A percentile compares a stretch with the other conserved stretches of the same genome.
phyloP scores from a whole-genome alignment of 108 stramenopile species.

The Nitzschia putrida region DNA sequence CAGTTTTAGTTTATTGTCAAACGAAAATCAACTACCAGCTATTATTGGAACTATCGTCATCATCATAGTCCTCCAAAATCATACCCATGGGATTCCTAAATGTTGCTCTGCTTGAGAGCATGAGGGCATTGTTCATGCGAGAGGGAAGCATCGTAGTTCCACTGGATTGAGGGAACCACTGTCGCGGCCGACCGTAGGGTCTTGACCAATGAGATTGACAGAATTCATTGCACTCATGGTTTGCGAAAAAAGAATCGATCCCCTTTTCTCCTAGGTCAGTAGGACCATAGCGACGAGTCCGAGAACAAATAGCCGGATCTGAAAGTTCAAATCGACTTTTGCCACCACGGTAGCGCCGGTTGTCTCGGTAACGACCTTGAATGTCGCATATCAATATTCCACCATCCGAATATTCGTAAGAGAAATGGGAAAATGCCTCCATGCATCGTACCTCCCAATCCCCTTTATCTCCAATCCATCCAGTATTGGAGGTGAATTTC shows the following conservation, averaged over 20 bases:
- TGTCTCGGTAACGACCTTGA: constrained; percentile 61
- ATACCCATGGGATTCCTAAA: not conserved
- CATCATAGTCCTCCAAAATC: constrained; percentile 16
- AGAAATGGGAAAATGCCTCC: constrained; percentile 78
- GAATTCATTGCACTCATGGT: constrained; percentile 68
- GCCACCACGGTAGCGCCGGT: constrained; percentile 23
- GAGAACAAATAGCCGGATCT: constrained; percentile 67
- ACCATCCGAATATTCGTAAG: constrained; percentile 66
- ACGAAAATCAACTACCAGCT: not conserved
- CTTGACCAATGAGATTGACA: constrained; percentile 53
- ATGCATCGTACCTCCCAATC: constrained; percentile 44
- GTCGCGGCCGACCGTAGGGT: constrained; percentile 30
- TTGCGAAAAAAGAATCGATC: constrained; percentile 74
- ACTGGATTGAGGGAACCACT: constrained; percentile 52
- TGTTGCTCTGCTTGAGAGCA: constrained; percentile 2
- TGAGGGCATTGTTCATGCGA: not conserved
- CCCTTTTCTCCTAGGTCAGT: constrained; percentile 78
- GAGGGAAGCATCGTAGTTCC: constrained; percentile 56
- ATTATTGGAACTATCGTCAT: not conserved
- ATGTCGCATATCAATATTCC: constrained; percentile 73
- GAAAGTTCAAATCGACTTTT: constrained; percentile 71
- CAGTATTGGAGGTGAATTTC: constrained; percentile 72
- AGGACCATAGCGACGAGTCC: constrained; percentile 47
- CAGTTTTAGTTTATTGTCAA: too few species aligned
- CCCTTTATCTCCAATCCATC: constrained; percentile 56